These are phyloP conservation scores for Pyrenula aspistea DNA, from an alignment of 495 filamentous ascomycete genomes.

Conservation along the genomic window DNA sequence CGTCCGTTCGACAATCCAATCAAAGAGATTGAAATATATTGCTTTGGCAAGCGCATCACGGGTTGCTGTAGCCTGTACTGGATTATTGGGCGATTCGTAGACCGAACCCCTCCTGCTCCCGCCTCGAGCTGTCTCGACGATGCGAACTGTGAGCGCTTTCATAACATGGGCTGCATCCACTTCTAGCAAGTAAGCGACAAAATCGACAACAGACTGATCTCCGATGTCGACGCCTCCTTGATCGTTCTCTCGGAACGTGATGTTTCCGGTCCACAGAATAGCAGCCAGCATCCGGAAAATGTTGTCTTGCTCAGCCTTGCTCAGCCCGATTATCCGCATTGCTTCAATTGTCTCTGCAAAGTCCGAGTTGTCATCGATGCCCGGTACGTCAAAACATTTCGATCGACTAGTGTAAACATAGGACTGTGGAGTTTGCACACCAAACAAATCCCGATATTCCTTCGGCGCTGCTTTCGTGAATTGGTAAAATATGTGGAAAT, in stretches of 20 bases:
- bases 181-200: constrained; percentile 86
- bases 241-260: constrained; percentile 79
- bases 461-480: constrained; percentile 88
- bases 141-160: constrained; percentile 78
- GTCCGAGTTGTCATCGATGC: constrained; percentile 86
- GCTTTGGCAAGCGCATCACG: constrained; percentile 88
- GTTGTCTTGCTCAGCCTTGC: constrained; percentile 81
- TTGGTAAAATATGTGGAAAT: constrained; percentile 99
- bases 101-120: constrained; percentile 58
- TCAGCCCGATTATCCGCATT: constrained; percentile 88
- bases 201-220: constrained; percentile 85
- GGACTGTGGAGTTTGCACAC: constrained; percentile 80
- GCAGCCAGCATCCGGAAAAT: constrained; percentile 95
- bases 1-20: constrained; percentile 94
- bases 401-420: constrained; percentile 93
- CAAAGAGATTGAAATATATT: constrained; percentile 95
- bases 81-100: constrained; percentile 89
- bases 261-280: constrained; percentile 90
- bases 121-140: constrained; percentile 82
- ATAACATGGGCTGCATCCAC: constrained; percentile 70
- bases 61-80: constrained; percentile 80
- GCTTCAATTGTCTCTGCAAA: constrained; percentile 84
- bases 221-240: constrained; percentile 73
- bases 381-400: constrained; percentile 86
- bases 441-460: constrained; percentile 74